Percentiles rank a stretch among this genome's conserved stretches.
Conservation (phyloP, 805 yeast genomes). For the Starmerella davenportii region DNA sequence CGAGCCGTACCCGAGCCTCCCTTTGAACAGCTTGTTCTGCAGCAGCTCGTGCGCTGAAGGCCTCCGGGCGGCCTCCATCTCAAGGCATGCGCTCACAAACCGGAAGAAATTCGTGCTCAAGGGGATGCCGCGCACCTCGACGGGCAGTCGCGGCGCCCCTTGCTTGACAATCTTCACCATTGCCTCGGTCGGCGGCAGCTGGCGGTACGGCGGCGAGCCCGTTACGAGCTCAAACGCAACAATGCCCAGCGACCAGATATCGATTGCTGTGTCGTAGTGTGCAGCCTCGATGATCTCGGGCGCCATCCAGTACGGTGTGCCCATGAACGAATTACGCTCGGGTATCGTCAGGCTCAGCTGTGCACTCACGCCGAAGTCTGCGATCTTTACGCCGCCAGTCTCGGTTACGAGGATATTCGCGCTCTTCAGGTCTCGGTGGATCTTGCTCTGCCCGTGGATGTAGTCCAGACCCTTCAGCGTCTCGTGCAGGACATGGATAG, state of each 20-base stretch:
- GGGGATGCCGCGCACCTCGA: constrained; percentile 12
- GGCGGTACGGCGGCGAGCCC: constrained; percentile 66
- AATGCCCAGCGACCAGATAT: constrained; percentile 92
- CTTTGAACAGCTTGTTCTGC: constrained; percentile 19
- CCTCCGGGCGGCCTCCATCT: constrained; percentile 46
- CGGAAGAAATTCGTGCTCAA: constrained; percentile 24
- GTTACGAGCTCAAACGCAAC: constrained; percentile 70
- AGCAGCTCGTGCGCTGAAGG: constrained; percentile 44
- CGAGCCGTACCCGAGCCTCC: neutral
- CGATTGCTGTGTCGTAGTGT: constrained; percentile 75
- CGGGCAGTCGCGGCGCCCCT: constrained; percentile 36
- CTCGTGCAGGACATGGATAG: constrained; percentile 43
- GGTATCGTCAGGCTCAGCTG: constrained; percentile 41
- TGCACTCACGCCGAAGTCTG: constrained; percentile 87
- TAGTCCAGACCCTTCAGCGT: constrained; percentile 56
- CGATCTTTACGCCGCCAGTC: constrained; percentile 56
- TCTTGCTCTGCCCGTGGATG: constrained; percentile 54
- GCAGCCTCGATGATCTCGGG: constrained; percentile 66
- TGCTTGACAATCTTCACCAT: constrained; percentile 49
- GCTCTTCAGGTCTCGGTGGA: constrained; percentile 81
- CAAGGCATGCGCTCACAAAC: constrained; percentile 48
- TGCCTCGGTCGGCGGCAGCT: constrained; percentile 59
- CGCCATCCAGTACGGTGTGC: constrained; percentile 98
- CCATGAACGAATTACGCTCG: constrained; percentile 63
- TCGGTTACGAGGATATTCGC: constrained; percentile 69